Evolutionary conservation across 1,284 basidiomycete genomes (phyloP), one percentile per base, ranked within the genome.

Genomic region (Athelia psychrophila): DNA sequence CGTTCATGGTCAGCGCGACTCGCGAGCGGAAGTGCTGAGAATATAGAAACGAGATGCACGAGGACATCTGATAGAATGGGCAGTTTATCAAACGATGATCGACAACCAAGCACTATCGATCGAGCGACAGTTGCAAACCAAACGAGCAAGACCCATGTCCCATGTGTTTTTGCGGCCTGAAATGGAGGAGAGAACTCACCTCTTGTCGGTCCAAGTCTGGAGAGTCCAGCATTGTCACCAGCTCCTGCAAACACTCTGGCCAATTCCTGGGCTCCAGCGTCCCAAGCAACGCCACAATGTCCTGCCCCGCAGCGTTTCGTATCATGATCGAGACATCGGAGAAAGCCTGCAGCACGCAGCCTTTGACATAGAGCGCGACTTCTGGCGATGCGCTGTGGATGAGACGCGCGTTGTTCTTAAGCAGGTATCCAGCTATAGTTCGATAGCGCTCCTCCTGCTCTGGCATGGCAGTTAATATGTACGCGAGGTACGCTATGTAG

Each of bases 401-500:
- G 60, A 88, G 78, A 52, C 84, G 78, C 38, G 86, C 84, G 63
- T 96, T 93, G 73, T 98, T 99, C 83, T 99, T 99, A 70, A 99
- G 85, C 32, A 99, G 80, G 62, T 98, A 91, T 51, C 96, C 97
- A 27, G 97, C 95, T 70, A 98, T 95, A 54, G 93, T 92, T 52
- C 96, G 84, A 65, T 96, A 93, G 44, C 90, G 88, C 62, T 93
- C 90, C 60, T 95, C 89, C 71, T 98, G 94, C 56, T 84, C 78
- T 1, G 86, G 79, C 77, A 93, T 72, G 45, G 81, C 80, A 48
- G 91, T 87, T 56, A 97, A 83, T 72, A 98, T 94, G 70, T 96
- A 93, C 44, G 91, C 91, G 55, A 99, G 86, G 81, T 99, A 99
- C 58, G 91, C 95, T 57, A 96, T 90, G 71, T 98, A 99, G 71